Percentiles rank a stretch among this genome's conserved stretches.
These are phyloP conservation scores for Thymus quinquecostatus DNA, from an alignment of 257 asterid genomes.

Conservation along the genomic window DNA sequence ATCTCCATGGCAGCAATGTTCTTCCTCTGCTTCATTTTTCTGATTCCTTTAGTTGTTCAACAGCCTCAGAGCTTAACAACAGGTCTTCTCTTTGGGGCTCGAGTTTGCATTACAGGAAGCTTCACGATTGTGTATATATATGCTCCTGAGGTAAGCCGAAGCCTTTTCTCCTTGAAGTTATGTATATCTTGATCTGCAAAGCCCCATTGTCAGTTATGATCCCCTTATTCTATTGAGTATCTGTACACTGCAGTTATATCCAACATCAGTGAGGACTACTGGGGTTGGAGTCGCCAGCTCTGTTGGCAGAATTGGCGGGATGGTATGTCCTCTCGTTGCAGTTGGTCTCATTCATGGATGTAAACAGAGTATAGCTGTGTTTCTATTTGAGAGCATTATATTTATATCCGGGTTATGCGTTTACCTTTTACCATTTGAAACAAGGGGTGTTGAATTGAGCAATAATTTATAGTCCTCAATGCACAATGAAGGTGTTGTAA, in stretches of 20 bases:
- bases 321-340: slow-evolving; percentile 68
- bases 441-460: slow-evolving; percentile 53
- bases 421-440: slow-evolving; percentile 62
- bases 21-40: slow-evolving; percentile 57
- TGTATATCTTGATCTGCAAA: neutral
- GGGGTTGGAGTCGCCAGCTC: slow-evolving; percentile 72
- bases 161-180: neutral
- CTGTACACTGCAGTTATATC: slow-evolving; percentile 50
- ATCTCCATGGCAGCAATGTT: slow-evolving; percentile 64
- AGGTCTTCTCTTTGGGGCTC: slow-evolving; percentile 65
- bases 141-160: slow-evolving; percentile 69
- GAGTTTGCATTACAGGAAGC: slow-evolving; percentile 65
- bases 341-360: slow-evolving; percentile 67
- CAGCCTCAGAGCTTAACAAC: slow-evolving; percentile 58
- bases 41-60: slow-evolving; percentile 59
- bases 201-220: too few species aligned
- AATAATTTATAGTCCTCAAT: slow-evolving; percentile 37
- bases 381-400: slow-evolving; percentile 52
- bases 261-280: slow-evolving; percentile 62
- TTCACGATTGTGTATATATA: slow-evolving; percentile 69
- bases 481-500: neutral
- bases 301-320: slow-evolving; percentile 67
- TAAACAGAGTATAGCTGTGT: slow-evolving; percentile 56
- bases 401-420: slow-evolving; percentile 53
- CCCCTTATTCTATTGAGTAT: neutral